Percentiles rank a stretch among this genome's conserved stretches.
Evolutionary conservation across 2,329 filamentous ascomycete species (phyloP).

Genomic region (Fusarium papillatum): DNA sequence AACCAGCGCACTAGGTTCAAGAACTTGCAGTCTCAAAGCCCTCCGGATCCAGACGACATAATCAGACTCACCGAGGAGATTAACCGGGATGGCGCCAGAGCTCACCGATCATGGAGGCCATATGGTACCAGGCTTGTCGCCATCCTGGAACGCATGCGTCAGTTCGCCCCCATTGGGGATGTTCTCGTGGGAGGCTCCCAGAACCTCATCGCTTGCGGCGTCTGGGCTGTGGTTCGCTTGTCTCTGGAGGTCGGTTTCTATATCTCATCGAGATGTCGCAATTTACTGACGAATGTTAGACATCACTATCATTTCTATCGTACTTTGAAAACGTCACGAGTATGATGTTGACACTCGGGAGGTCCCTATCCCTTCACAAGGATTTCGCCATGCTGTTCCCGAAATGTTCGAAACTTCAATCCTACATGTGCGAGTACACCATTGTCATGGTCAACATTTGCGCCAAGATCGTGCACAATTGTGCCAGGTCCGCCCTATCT

Average conservation of each 20-base stretch:
- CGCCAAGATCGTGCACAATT: not conserved
- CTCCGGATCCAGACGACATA: not conserved
- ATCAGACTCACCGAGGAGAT: not conserved
- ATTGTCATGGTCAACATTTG: not conserved
- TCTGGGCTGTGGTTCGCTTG: not conserved
- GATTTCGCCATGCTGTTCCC: not conserved
- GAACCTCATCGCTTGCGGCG: not conserved
- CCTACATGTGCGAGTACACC: not conserved
- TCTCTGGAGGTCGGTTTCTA: not conserved
- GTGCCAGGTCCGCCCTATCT: not conserved
- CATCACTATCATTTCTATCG: not conserved
- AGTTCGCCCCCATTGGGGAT: not conserved
- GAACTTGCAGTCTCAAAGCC: not conserved
- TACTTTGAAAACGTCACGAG: not conserved
- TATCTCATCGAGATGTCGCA: not conserved
- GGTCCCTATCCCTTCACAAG: not conserved
- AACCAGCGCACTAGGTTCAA: not conserved
- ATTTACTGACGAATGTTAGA: not conserved
- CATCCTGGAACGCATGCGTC: not conserved
- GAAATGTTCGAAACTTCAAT: rapidly evolving
- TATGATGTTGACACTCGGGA: not conserved
- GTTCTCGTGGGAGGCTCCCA: not conserved
- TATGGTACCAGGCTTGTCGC: not conserved
- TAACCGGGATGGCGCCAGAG: not conserved
- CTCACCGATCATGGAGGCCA: not conserved